A percentile compares a stretch with the other conserved stretches of the same genome.
Evolutionary conservation across 73 alveolate species (phyloP).

Genomic region (Blepharisma japonicum): DNA sequence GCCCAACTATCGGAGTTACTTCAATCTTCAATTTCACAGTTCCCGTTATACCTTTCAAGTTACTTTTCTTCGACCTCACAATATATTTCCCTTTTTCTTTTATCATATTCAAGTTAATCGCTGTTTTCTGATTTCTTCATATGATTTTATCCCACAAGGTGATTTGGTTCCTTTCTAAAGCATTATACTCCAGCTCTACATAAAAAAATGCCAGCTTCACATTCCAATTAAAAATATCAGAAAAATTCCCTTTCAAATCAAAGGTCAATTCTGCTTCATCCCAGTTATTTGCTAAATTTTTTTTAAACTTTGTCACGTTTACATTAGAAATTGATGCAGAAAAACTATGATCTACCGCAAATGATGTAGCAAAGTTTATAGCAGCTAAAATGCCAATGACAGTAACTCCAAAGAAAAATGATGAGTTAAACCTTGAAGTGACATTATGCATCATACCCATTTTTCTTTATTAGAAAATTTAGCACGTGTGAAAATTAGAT

Average conservation of each 20-base stretch:
- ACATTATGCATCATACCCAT: conserved; percentile 32
- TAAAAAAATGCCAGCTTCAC: background rate
- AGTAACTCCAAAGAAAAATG: conserved; percentile 25
- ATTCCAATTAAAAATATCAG: conserved; percentile 24
- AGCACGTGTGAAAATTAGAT: background rate
- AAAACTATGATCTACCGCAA: background rate
- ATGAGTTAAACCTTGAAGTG: conserved; percentile 8
- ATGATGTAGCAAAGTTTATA: background rate
- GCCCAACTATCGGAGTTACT: conserved; percentile 11
- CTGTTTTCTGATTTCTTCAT: background rate
- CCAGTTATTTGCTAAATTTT: background rate
- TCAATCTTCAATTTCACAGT: conserved; percentile 22
- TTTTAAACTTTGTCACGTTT: background rate
- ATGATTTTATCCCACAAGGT: conserved; percentile 17
- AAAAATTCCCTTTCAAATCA: background rate
- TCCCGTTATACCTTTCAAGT: background rate
- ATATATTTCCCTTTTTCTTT: background rate
- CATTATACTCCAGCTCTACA: background rate
- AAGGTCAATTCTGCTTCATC: conserved; percentile 20
- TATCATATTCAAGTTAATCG: background rate
- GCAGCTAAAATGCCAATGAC: conserved; percentile 4
- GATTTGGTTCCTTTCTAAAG: background rate
- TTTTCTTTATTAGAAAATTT: background rate
- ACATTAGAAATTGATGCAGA: background rate
- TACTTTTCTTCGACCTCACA: background rate